Base-by-base conservation (phyloP, 1,284 basidiomycete genomes). In the Ustilago tritici region DNA sequence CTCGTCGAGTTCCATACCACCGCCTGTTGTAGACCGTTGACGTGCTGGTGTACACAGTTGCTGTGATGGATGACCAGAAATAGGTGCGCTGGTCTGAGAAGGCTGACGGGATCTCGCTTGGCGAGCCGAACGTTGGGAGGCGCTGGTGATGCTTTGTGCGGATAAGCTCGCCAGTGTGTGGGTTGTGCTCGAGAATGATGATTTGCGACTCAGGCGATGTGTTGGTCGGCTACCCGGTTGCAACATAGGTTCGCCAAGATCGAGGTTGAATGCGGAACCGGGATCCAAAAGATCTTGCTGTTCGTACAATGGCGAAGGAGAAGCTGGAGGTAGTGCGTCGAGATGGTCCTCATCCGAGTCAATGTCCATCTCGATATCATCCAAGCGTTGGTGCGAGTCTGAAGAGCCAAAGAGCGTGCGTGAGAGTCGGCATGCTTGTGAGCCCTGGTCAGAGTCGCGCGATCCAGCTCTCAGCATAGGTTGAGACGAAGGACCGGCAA, bases 281-380 rank as follows among this genome's bases (percentile, higher is more conserved):
- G 63, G 56, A 49, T 71, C 65, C 50, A 62, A 40, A 34, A 56
- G 67, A 28, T 66, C 61, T 14, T 68, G 55, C 36, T 65, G 67
- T 28, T 79, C 75, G 36, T 69, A 71, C 15, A 78, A 47, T 2
- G 80, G 80, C 4, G 78, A 75, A 15, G 80, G 80, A 12, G 76
- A 78, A 23, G 78, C 69, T 15, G 76, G 78, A 4, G 80, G 67
- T 19, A 57, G 62, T 12, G 59, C 60, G 19, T 75, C 59, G 14
- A 43, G 56, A 28, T 78, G 76, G 10, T 62, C 69, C 19, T 78
- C 50, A 32, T 81, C 79, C 36, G 76, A 70, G 32, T 76, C 75
- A 23, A 78, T 40, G 49, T 78, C 76, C 70, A 78, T 74, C n/a
- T 75, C 77, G 31, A 58, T 65, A 34, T 70, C 66, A 4, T 73